Base-by-base conservation (phyloP, 768 basidiomycete genomes). In the Leccinum incarnatum region DNA sequence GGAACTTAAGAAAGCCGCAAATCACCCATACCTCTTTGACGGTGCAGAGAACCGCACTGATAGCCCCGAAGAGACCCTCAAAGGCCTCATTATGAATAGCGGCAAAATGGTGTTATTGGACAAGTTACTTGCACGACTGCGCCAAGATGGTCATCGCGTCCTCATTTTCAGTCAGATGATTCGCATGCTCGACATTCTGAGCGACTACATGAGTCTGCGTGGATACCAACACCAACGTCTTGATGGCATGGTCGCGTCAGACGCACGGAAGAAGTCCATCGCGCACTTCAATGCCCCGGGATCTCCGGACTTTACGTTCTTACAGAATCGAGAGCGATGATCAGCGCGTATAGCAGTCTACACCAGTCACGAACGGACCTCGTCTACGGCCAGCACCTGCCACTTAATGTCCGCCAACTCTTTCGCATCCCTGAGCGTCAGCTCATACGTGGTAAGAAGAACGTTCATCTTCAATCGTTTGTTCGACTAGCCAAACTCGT, bases 81-180 rank as follows among this genome's bases (percentile, higher is more conserved):
- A 91, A 67, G 95, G 95, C n/a, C 82, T 99, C 19, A 93, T 98
- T 62, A 97, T 97, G 93, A 96, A 89, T 75, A 95, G 93, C 60
- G 97, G 97, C 36, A 99, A 99, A 78, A 87, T 99, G 89, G 95
- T 98, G 51, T 78, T 99, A 32, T 87, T 99, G 55, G 97, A 99
- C 78, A 99, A 99, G 74, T 84, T 99, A 15, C 85, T 98, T n/a
- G 83, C 81, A 23, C 87, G 93, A 17, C 83, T 98, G 52, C 90
- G 90, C 67, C 86, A 84, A 64, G 96, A 98, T 71, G 91, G 92
- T 3, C 97, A 98, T 68, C 91, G 97, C 52, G 97, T 99, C 29
- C 82, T 99, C 66, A 98, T 99, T 67, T 98, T 99, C 80, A 96
- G 95, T 68, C 94, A 98, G 75, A 99, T 99, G 97, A 95, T 98